Evolutionary conservation across 768 basidiomycete genomes (phyloP).

Genomic region (Trametes cinnabarina): DNA sequence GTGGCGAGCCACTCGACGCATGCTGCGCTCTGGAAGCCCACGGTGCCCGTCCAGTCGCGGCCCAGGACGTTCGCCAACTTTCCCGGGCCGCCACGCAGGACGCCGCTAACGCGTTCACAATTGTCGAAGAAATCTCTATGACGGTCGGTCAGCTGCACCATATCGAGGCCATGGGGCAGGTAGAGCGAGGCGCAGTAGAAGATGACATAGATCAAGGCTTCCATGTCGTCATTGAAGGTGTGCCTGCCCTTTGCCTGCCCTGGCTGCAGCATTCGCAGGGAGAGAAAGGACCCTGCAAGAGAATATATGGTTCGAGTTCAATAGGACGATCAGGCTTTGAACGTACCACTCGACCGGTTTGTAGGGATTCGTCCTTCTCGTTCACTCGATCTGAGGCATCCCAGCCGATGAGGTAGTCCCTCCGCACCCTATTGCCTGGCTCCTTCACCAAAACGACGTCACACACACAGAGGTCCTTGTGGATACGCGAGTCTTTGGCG

Average conservation of each 20-base stretch:
- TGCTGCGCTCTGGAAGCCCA: no score
- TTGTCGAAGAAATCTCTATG: neutral
- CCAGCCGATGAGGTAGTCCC: slow-evolving; percentile 12
- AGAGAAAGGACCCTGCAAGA: slow-evolving; percentile 13
- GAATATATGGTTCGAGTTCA: neutral
- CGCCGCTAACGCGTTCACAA: neutral
- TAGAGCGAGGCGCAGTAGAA: slow-evolving; percentile 5
- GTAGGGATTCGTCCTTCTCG: neutral
- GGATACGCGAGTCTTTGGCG: neutral
- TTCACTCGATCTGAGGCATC: neutral
- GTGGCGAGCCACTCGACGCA: neutral
- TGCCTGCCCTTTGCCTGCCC: neutral
- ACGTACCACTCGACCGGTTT: neutral
- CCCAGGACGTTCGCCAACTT: neutral
- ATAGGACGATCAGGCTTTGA: neutral
- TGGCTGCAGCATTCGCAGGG: neutral
- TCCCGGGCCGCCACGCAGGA: neutral
- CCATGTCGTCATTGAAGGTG: slow-evolving; percentile 15
- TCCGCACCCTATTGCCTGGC: neutral
- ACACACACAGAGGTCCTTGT: slow-evolving; percentile 4
- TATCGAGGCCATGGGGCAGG: neutral
- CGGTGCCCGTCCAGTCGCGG: neutral
- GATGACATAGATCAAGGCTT: slow-evolving; percentile 11
- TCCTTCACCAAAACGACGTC: slow-evolving; percentile 7
- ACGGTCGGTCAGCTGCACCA: neutral